Percentiles rank a stretch among this genome's conserved stretches.
phyloP scores from a whole-genome alignment of 1,139 yeast genomes.

The Lodderomyces beijingensis region DNA sequence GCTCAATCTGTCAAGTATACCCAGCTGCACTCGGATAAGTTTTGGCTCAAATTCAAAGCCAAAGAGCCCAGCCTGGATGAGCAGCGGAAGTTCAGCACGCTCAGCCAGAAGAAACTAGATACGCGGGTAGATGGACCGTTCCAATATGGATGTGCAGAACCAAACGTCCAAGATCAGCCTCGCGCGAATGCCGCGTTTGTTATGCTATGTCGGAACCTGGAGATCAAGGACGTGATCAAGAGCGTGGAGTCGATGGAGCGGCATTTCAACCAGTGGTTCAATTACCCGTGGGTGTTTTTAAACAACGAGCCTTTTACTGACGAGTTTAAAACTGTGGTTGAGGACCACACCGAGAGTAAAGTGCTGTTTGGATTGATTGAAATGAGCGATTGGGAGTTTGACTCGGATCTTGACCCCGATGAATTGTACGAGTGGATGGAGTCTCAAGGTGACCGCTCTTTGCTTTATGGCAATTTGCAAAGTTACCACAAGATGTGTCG shows the following conservation, averaged over 20 bases:
- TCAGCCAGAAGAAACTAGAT: constrained; percentile 17
- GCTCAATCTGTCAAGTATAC: too few relatives aligned
- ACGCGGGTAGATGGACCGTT: constrained; percentile 41
- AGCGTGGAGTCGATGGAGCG: constrained; percentile 73
- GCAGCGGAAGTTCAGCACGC: not conserved
- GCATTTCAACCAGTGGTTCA: constrained; percentile 86
- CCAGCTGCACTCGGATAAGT: constrained; percentile 10
- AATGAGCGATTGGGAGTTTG: constrained; percentile 60
- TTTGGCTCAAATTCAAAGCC: constrained; percentile 7
- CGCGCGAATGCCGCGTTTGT: constrained; percentile 68
- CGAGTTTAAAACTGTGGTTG: constrained; percentile 52
- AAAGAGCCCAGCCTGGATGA: not conserved
- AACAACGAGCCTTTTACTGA: constrained; percentile 72
- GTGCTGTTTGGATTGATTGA: constrained; percentile 71
- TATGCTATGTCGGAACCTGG: constrained; percentile 76
- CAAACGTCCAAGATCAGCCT: constrained; percentile 15
- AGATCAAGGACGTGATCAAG: constrained; percentile 60
- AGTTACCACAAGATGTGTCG: constrained; percentile 74
- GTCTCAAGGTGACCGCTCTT: constrained; percentile 72
- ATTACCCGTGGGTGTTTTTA: constrained; percentile 84
- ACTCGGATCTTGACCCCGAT: constrained; percentile 20
- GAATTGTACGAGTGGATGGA: constrained; percentile 53
- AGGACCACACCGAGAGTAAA: constrained; percentile 35
- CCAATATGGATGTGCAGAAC: constrained; percentile 49
- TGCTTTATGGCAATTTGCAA: constrained; percentile 75